Conservation (phyloP, 2,329 filamentous ascomycete species). For the Camillea tinctor region DNA sequence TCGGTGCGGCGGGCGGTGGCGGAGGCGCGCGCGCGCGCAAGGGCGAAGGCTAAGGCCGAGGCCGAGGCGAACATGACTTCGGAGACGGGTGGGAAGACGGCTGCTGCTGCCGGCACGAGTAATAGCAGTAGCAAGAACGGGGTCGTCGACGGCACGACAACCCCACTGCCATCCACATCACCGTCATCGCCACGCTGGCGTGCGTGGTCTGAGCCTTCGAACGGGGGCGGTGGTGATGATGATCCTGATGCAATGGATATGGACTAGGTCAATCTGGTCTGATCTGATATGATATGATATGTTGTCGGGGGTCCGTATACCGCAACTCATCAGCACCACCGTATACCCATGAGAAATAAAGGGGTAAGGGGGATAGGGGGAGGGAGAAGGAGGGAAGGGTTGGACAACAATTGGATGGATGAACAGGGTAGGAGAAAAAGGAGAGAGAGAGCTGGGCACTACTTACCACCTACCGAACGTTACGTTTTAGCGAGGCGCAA, state of each 20-base stretch:
- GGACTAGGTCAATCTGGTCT: too few species aligned
- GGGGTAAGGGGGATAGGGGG: too few species aligned
- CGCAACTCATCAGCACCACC: too few species aligned
- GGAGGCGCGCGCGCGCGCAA: constrained; percentile 71
- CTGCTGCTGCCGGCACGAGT: too few species aligned
- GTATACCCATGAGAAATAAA: neutral
- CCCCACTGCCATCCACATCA: too few species aligned
- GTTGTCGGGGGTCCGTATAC: neutral
- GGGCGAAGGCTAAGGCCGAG: constrained; percentile 46
- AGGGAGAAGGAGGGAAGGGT: too few species aligned
- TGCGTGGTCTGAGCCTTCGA: neutral
- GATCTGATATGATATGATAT: constrained; percentile 4
- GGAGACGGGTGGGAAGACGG: neutral
- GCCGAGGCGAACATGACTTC: neutral
- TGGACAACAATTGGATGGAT: too few species aligned
- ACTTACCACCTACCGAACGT: too few species aligned
- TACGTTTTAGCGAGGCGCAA: too few species aligned
- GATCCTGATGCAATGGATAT: constrained; percentile 69
- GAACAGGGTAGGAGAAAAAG: neutral
- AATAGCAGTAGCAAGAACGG: neutral
- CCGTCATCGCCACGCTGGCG: neutral
- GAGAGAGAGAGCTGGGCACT: neutral
- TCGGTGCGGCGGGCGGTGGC: constrained; percentile 80
- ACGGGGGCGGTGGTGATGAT: constrained; percentile 26
- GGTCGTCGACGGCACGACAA: too few species aligned